Base-by-base conservation (phyloP, 441 rosid genomes). In the Corymbia citriodora region DNA sequence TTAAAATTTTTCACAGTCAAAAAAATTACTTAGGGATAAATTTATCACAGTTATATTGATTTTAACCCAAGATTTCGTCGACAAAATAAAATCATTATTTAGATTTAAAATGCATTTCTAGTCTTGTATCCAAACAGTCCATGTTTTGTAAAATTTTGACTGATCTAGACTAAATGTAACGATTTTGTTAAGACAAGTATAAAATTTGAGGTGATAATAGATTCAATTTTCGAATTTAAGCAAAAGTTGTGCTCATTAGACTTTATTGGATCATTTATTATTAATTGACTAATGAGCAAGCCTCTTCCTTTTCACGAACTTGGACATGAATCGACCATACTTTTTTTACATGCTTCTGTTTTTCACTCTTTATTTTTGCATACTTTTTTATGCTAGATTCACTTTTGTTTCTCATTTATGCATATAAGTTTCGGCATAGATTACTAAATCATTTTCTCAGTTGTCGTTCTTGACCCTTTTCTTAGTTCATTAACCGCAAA, bases 231-330 rank as follows among this genome's bases (percentile, higher is more conserved):
- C 0, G 1, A 59, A 59, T 23, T 21, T 23, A 59, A 59, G 14
- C 3, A 59, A 59, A 61, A 61, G 0, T 25, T 2, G 25, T 25
- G 31, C 15, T 11, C 15, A 0, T 25, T 0, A 61, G n/a, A 25
- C n/a, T 61, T 25, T 59, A 59, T 59, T 11, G 65, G 1, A 59
- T 59, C n/a, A 59, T 59, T 25, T 59, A 25, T 61, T 6, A 61
- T 15, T 29, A 6, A 61, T 27, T 61, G 31, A 61, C 12, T 27
- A 0, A 61, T 61, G 31, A 11, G 31, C 68, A 61, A 61, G 31
- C 1, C 4, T 61, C 16, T 0, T 11, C 2, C 9, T 16, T 61
- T 27, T 61, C 31, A 27, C 2, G 0, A 7, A 27, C 2, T 61
- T 61, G 8, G 13, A 61, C 29, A 0, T 6, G 31, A 27, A 27